Evolutionary conservation across 2,329 filamentous ascomycete species (phyloP).

Genomic region (Geosmithia flava): DNA sequence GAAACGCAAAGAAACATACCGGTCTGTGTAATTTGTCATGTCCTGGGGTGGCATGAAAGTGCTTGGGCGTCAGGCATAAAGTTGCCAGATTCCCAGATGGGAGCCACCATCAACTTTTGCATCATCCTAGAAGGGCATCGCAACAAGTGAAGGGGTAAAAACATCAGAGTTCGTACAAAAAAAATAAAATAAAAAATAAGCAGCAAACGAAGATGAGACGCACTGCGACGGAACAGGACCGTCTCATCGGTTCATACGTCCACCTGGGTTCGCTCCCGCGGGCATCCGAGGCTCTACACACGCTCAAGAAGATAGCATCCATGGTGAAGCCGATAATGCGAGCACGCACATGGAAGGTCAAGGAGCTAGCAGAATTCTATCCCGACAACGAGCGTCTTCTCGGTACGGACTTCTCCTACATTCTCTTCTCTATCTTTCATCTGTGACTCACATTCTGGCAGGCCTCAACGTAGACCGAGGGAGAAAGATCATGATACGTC

Average conservation of each 20-base stretch:
- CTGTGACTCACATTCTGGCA: neutral
- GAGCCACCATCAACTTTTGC: too few species aligned
- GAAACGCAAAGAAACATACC: too few species aligned
- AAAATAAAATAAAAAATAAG: neutral
- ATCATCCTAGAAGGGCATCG: too few species aligned
- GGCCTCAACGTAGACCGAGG: slow-evolving; percentile 42
- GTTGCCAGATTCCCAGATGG: too few species aligned
- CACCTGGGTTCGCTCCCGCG: slow-evolving; percentile 34
- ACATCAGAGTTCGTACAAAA: too few species aligned
- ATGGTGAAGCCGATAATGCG: slow-evolving; percentile 93
- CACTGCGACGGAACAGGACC: slow-evolving; percentile 29
- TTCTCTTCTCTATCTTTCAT: neutral
- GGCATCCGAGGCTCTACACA: slow-evolving; percentile 38
- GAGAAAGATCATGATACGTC: slow-evolving; percentile 67
- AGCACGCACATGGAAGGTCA: slow-evolving; percentile 69
- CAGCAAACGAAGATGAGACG: neutral
- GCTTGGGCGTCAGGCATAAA: too few species aligned
- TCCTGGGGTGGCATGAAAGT: too few species aligned
- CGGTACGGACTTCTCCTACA: slow-evolving; percentile 29
- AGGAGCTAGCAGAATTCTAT: slow-evolving; percentile 73
- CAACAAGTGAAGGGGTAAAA: too few species aligned
- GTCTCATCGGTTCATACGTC: slow-evolving; percentile 32
- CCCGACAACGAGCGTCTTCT: slow-evolving; percentile 62
- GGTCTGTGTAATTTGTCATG: too few species aligned
- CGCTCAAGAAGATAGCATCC: slow-evolving; percentile 70